Evolutionary conservation across 495 filamentous ascomycete species (phyloP), one percentile per base, ranked within the genome.

Genomic region (Chlorociboria aeruginascens): DNA sequence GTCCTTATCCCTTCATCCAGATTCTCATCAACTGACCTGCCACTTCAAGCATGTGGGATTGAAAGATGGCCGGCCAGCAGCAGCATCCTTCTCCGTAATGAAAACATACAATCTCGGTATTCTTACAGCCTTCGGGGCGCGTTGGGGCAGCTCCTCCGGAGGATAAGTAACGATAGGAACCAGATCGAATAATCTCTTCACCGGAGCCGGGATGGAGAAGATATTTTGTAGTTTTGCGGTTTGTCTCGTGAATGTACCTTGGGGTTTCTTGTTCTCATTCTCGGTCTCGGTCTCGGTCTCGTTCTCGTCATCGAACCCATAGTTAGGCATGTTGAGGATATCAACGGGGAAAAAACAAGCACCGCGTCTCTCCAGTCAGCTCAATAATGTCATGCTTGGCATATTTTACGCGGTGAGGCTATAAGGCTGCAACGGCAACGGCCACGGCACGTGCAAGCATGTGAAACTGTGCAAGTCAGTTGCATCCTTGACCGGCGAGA

Each of bases 11-110:
- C 20, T 25, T 25, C 20, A 25, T 25, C 20, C 4, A 25, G 20
- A 25, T 34, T 34, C 33, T 33, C 1, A 31, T 28, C 40, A 6
- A 71, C 80, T 41, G 58, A 89, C 90, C 83, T 96, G 92, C 89
- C 88, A 96, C 67, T 90, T 95, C 52, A 98, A 71, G 71, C 92
- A 98, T 54, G 77, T 77, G 3, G 92, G 92, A 66, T 97, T 96
- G 68, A 85, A 95, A 42, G 85, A 90, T 16, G 88, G 86, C 20
- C 69, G 63, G 10, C 81, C 83, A 31, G 58, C 55, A 25, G 63
- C 59, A 16, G 82, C 87, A 50, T 81, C 83, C 25, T 70, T 64
- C 1, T 79, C 72, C 10, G 78, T 78, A 42, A 75, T 75, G 64
- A 95, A 97, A 31, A 95, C 69, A 60, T 89, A 89, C 12, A 98